phyloP scores from a whole-genome alignment of 2,329 filamentous ascomycete species.

The Myriangium duriaei region DNA sequence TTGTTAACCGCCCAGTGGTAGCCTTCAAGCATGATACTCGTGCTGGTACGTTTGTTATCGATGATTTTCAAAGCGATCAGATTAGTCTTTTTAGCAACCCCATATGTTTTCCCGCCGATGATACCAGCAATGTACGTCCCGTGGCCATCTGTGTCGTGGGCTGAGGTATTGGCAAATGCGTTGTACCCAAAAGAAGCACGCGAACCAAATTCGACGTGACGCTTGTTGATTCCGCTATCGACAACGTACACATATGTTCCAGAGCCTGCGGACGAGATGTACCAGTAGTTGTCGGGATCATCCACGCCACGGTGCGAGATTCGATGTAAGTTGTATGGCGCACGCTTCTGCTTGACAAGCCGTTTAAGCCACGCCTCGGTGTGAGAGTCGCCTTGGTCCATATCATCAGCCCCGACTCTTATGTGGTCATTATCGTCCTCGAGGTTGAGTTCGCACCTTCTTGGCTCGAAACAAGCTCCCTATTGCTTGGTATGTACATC shows the following conservation, averaged over 20 bases:
- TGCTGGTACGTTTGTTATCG: slow-evolving; percentile 10
- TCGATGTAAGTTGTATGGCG: slow-evolving; percentile 15
- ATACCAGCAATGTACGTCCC: slow-evolving; percentile 51
- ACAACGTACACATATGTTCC: slow-evolving; percentile 31
- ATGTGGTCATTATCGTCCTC: too few species aligned
- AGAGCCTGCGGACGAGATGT: slow-evolving; percentile 6
- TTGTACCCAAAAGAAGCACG: slow-evolving; percentile 23
- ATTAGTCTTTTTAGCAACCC: slow-evolving; percentile 46
- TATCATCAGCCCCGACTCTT: too few species aligned
- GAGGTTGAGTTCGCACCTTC: too few species aligned
- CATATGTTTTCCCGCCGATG: slow-evolving; percentile 46
- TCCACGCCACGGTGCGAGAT: slow-evolving; percentile 13
- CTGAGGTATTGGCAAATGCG: slow-evolving; percentile 18
- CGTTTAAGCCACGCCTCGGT: too few species aligned
- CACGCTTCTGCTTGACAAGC: slow-evolving; percentile 10
- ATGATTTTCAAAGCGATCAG: slow-evolving; percentile 48
- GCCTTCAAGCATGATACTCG: slow-evolving; percentile 42
- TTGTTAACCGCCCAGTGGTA: slow-evolving; percentile 39
- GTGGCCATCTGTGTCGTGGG: slow-evolving; percentile 44
- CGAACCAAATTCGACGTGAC: slow-evolving; percentile 17
- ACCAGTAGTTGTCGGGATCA: slow-evolving; percentile 24
- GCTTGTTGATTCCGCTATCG: slow-evolving; percentile 18
- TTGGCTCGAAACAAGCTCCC: too few species aligned
- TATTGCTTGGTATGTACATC: too few species aligned
- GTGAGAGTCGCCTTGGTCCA: too few species aligned